Conservation (phyloP, 805 yeast genomes). For the Groenewaldozyma tartarivorans region DNA sequence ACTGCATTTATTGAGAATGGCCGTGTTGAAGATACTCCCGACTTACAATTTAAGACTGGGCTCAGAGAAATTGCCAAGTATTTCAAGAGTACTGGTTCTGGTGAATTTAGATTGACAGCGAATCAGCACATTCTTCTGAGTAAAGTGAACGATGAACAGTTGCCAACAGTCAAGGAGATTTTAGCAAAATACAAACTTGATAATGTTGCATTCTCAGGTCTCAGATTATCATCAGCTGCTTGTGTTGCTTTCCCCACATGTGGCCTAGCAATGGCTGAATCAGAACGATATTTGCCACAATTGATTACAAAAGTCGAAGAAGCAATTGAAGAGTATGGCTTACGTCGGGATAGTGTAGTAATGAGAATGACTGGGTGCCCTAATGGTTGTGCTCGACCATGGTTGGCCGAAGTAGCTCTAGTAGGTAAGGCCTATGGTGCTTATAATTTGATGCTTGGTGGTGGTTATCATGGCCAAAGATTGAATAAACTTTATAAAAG, state of each 20-base stretch:
- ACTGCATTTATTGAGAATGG: slow-evolving; percentile 95
- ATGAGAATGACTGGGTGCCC: slow-evolving; percentile 99
- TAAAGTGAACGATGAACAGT: slow-evolving; percentile 58
- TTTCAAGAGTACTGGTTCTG: slow-evolving; percentile 50
- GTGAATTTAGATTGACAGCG: slow-evolving; percentile 90
- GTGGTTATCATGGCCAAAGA: slow-evolving; percentile 90
- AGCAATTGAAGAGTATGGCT: slow-evolving; percentile 83
- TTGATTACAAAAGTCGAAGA: slow-evolving; percentile 73
- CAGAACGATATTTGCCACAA: slow-evolving; percentile 84
- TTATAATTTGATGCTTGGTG: slow-evolving; percentile 89
- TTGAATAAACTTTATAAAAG: slow-evolving; percentile 81
- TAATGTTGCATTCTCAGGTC: slow-evolving; percentile 70
- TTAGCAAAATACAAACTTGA: slow-evolving; percentile 71
- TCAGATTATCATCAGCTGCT: slow-evolving; percentile 86
- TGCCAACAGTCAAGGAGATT: slow-evolving; percentile 50
- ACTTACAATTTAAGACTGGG: slow-evolving; percentile 83
- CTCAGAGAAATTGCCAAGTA: slow-evolving; percentile 66
- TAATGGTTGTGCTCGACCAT: slow-evolving; percentile 96
- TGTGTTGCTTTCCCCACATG: slow-evolving; percentile 98
- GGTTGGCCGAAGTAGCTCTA: slow-evolving; percentile 93
- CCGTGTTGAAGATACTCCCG: slow-evolving; percentile 87
- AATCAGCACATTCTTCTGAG: slow-evolving; percentile 85
- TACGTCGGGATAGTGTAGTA: slow-evolving; percentile 87
- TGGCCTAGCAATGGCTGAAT: slow-evolving; percentile 98
- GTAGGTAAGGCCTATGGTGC: slow-evolving; percentile 94